These are phyloP conservation scores for Anisodus acutangulus DNA, from an alignment of 257 asterid species.

Conservation along the genomic window DNA sequence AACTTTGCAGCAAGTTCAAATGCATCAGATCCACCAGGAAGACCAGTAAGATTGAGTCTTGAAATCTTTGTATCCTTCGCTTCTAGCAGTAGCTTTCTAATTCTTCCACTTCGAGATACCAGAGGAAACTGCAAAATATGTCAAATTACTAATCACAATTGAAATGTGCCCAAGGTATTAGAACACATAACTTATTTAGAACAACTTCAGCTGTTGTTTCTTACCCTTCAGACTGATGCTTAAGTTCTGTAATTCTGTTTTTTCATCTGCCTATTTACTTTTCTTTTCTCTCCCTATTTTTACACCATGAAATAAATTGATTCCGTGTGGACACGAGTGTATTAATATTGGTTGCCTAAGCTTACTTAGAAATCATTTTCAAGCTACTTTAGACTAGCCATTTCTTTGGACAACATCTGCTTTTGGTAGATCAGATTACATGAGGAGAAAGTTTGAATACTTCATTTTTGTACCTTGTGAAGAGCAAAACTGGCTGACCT, in stretches of 20 bases:
- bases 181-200: background rate
- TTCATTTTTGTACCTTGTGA: constrained; percentile 69
- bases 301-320: background rate
- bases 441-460: background rate
- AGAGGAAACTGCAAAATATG: constrained; percentile 69
- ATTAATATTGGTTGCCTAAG: background rate
- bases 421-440: constrained; percentile 3
- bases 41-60: constrained; percentile 56
- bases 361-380: background rate
- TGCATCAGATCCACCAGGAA: constrained; percentile 91
- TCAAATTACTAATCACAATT: constrained; percentile 8
- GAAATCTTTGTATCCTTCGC: constrained; percentile 69
- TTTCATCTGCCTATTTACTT: background rate
- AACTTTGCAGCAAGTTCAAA: constrained; percentile 91
- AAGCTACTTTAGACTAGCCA: constrained; percentile 6
- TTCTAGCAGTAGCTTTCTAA: constrained; percentile 67
- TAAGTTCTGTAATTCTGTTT: background rate
- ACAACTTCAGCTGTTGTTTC: background rate
- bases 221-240: background rate
- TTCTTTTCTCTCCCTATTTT: background rate
- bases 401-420: background rate
- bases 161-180: background rate
- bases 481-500: constrained; percentile 79
- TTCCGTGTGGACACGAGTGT: background rate
- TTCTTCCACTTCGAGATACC: constrained; percentile 80